Conservation (phyloP, 2,329 filamentous ascomycete species). For the Alternaria conjuncta region DNA sequence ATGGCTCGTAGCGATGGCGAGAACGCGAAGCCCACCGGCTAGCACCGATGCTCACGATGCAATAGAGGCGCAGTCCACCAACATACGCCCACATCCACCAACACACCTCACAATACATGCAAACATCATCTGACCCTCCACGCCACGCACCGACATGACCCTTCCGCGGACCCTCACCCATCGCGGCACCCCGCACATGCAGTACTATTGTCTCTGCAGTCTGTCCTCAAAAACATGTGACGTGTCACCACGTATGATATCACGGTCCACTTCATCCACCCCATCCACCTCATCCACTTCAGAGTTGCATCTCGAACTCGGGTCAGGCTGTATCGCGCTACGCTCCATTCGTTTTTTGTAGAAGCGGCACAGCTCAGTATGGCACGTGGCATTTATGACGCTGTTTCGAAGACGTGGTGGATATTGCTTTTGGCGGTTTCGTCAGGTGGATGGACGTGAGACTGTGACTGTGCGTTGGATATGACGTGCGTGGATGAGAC, state of each 20-base stretch:
- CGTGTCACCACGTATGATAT: background rate
- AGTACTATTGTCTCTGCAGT: background rate
- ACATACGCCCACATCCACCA: background rate
- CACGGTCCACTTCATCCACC: background rate
- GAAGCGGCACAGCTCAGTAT: background rate
- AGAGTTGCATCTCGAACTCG: background rate
- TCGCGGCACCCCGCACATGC: background rate
- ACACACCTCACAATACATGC: background rate
- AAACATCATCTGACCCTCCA: background rate
- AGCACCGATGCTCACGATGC: slow-evolving; percentile 14
- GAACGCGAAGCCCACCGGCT: background rate
- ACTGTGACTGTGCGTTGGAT: background rate
- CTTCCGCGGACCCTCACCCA: background rate
- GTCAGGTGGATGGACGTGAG: background rate
- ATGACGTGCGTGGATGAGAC: background rate
- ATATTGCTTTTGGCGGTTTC: background rate
- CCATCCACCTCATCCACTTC: background rate
- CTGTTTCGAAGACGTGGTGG: background rate
- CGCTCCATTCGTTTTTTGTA: background rate
- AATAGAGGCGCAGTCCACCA: slow-evolving; percentile 20
- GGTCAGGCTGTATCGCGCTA: background rate
- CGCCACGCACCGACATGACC: background rate
- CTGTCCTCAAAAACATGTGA: background rate
- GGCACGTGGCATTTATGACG: background rate
- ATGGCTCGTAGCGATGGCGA: background rate